Evolutionary conservation across 2,329 filamentous ascomycete species (phyloP).

Genomic region (Ceratocystis papillata): DNA sequence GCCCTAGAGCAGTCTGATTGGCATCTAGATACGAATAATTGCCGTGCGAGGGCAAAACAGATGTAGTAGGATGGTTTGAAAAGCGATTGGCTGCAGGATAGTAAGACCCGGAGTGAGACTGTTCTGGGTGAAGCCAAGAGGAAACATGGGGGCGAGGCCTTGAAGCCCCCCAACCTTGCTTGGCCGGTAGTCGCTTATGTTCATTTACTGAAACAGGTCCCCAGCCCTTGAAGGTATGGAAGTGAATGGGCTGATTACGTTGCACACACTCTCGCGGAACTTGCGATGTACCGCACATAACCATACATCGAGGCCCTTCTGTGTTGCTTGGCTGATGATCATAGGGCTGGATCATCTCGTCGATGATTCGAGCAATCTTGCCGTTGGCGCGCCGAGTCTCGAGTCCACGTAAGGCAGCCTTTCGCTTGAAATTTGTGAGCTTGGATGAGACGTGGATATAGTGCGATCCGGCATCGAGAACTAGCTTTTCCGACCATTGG

Average conservation of each 20-base stretch:
- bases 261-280: not conserved
- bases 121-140: not conserved
- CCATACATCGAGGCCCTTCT: not conserved
- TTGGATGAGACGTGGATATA: not conserved
- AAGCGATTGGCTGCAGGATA: not conserved
- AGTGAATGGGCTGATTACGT: constrained; percentile 1
- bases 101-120: not conserved
- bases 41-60: not conserved
- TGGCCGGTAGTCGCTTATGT: not conserved
- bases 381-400: not conserved
- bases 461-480: constrained; percentile 1
- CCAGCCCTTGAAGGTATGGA: not conserved
- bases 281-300: constrained; percentile 9
- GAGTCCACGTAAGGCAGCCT: not conserved
- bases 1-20: not conserved
- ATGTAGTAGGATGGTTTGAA: not conserved
- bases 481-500: constrained; percentile 1
- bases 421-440: not conserved
- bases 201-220: not conserved
- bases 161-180: not conserved
- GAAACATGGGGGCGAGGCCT: too few relatives aligned
- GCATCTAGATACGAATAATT: not conserved
- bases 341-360: not conserved
- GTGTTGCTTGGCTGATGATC: not conserved
- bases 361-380: constrained; percentile 1